These are phyloP conservation scores for Ogataea wickerhamii DNA, from an alignment of 805 yeast genomes.

Conservation along the genomic window DNA sequence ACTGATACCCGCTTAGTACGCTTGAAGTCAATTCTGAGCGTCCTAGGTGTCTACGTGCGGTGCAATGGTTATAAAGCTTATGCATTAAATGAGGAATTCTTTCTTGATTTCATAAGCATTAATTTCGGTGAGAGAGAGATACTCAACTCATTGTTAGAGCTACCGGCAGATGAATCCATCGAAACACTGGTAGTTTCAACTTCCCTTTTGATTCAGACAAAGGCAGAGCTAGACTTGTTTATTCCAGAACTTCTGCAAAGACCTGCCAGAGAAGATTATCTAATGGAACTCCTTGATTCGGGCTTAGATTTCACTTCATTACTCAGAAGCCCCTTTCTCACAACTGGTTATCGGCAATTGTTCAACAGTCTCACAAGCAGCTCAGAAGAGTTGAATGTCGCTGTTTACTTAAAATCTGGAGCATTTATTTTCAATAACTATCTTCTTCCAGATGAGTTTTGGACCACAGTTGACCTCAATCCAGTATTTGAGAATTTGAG, in stretches of 20 bases:
- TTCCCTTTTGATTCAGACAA: neutral
- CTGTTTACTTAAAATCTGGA: neutral
- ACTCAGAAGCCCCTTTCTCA: neutral
- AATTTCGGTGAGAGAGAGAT: constrained; percentile 16
- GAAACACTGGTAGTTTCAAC: neutral
- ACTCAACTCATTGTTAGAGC: neutral
- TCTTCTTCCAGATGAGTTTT: neutral
- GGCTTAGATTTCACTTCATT: neutral
- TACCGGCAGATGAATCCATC: neutral
- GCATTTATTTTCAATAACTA: neutral
- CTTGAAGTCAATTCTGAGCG: neutral
- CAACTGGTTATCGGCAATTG: neutral
- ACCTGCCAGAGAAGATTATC: neutral
- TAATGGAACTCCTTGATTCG: neutral
- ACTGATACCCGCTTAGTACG: constrained; percentile 28
- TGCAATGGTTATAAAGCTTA: constrained; percentile 33
- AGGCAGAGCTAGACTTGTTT: no score
- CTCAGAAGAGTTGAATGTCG: neutral
- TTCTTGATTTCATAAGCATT: constrained; percentile 34
- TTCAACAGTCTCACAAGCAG: neutral
- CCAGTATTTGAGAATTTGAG: neutral
- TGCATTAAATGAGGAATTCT: constrained; percentile 36
- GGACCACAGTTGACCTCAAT: neutral
- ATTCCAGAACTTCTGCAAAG: neutral
- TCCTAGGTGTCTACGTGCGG: constrained; percentile 31